Conservation (phyloP, 352 stramenopile species). For the Phytopythium mirpurense region DNA sequence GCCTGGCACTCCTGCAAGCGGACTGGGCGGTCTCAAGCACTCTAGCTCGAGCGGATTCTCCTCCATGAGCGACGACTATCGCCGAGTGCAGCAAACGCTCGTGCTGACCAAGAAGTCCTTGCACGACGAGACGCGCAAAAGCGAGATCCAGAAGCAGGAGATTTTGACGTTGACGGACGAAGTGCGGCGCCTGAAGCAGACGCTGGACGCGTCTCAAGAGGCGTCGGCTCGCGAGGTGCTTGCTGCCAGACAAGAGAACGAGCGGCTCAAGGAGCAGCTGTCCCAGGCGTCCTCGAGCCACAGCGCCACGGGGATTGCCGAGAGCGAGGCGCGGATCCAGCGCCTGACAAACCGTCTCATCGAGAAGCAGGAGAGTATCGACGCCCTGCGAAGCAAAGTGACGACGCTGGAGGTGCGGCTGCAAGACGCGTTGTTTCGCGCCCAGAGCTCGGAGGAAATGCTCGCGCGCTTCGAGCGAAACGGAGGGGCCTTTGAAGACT, state of each 20-base stretch:
- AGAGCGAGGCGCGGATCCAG: slow-evolving; percentile 61
- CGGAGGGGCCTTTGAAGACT: slow-evolving; percentile 44
- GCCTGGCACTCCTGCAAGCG: background rate
- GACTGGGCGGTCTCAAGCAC: background rate
- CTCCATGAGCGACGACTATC: slow-evolving; percentile 49
- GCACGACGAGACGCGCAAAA: slow-evolving; percentile 64
- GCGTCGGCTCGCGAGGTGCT: slow-evolving; percentile 32
- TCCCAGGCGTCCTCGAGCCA: slow-evolving; percentile 19
- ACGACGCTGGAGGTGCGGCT: slow-evolving; percentile 73
- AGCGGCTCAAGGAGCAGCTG: slow-evolving; percentile 43
- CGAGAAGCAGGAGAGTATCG: slow-evolving; percentile 79
- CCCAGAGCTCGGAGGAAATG: slow-evolving; percentile 48
- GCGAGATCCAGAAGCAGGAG: slow-evolving; percentile 64
- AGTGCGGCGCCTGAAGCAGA: slow-evolving; percentile 45
- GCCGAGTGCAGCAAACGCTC: slow-evolving; percentile 54
- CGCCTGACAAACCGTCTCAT: slow-evolving; percentile 75
- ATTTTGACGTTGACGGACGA: slow-evolving; percentile 46
- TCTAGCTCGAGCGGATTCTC: slow-evolving; percentile 15
- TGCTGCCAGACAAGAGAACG: slow-evolving; percentile 29
- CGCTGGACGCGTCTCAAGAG: slow-evolving; percentile 27
- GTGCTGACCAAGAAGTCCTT: slow-evolving; percentile 70
- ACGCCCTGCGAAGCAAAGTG: slow-evolving; percentile 54
- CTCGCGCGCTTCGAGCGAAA: slow-evolving; percentile 60
- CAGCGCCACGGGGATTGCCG: slow-evolving; percentile 16
- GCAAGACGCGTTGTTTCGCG: slow-evolving; percentile 39